Evolutionary conservation across 2,329 filamentous ascomycete genomes (phyloP), one percentile per base, ranked within the genome.

Genomic region (Sporothrix pseudoabietina): DNA sequence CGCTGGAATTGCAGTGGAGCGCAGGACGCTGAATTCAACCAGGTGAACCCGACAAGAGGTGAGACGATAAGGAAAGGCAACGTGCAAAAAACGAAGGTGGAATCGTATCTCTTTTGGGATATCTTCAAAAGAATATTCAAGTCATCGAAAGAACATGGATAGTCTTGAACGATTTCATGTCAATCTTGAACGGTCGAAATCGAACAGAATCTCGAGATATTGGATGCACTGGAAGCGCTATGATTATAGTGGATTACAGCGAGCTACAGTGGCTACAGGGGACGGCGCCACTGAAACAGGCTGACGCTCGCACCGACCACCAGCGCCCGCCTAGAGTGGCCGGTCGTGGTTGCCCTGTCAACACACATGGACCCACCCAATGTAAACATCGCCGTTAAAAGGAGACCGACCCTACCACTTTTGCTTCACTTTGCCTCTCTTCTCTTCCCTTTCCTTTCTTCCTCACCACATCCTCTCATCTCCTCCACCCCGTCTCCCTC

Each of bases 371-470:
- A 69, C 72, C 75, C 74, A 73, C 75, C 63, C 30, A 41, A 63
- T 54, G 76, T 77, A 76, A 77, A 77, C 76, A 77, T 77, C 65
- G 71, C 63, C 70, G 35, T 77, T 77, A 76, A 76, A 77, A 77
- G 74, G 74, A 49, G 44, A 69, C 71, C 69, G 16, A 49, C 30
- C n/a, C 65, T 59, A 54, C 71, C 71, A 69, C 49, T 61, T 68
- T 47, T 30, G 55, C 52, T 47, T 57, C 52, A 52, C 10, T 16
- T 32, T 65, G 14, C n/a, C 65, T 66, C 57, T 74, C 73, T 74
- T 75, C 61, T 75, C 59, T 75, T 73, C 73, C 61, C 76, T 77
- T 77, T 75, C 74, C 76, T 74, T 49, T 68, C 72, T 61, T 76
- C 74, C 71, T 71, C 72, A 72, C 55, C 71, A 78, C 75, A 74